phyloP scores from a whole-genome alignment of 176 grass and related monocot genomes.

The Musa beccarii region DNA sequence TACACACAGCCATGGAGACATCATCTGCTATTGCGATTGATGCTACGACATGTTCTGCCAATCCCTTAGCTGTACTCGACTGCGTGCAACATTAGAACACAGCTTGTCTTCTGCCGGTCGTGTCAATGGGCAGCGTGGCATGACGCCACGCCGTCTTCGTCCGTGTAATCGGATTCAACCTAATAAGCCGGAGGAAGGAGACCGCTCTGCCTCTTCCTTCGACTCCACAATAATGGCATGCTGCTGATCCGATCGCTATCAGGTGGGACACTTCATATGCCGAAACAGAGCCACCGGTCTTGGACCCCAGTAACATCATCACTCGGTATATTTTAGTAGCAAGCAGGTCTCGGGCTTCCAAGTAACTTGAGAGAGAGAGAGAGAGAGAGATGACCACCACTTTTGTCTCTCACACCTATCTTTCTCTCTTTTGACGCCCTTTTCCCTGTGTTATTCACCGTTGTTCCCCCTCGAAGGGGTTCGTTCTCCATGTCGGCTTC shows the following conservation, averaged over 20 bases:
- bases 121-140: no score
- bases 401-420: not conserved
- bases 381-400: not conserved
- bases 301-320: no score
- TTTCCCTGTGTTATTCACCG: not conserved
- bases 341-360: not conserved
- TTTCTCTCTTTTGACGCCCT: not conserved
- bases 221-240: not conserved
- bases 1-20: no score
- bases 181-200: not conserved
- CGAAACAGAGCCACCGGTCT: not conserved
- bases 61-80: no score
- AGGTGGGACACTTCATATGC: not conserved
- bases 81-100: no score
- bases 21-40: no score
- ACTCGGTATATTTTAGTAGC: no score
- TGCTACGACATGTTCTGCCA: no score
- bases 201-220: not conserved
- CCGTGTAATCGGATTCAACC: not conserved
- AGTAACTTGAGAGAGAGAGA: not conserved
- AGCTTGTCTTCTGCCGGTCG: no score
- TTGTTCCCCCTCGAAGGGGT: no score
- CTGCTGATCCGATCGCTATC: no score
- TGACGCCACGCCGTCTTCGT: not conserved
- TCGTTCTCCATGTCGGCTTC: not conserved